These are phyloP conservation scores for Citrullus amarus DNA, from an alignment of 306 rosid species.

Conservation along the genomic window DNA sequence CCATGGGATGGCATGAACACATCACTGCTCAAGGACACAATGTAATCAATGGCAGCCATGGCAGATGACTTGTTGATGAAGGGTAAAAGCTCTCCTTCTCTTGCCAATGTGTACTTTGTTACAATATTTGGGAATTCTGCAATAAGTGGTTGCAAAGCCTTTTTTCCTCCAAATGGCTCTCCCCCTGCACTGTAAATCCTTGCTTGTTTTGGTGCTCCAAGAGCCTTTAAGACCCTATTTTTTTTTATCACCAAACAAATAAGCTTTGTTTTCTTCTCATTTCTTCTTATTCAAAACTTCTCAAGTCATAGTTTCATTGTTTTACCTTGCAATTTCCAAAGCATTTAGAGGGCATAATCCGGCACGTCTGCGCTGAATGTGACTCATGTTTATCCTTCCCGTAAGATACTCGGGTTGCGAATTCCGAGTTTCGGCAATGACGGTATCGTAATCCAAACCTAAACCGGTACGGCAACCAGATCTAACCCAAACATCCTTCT, in stretches of 20 bases:
- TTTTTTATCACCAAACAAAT: not conserved
- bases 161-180: slow-evolving; percentile 32
- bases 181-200: slow-evolving; percentile 44
- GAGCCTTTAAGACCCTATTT: slow-evolving; percentile 38
- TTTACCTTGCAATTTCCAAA: slow-evolving; percentile 37
- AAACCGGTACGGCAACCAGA: slow-evolving; percentile 50
- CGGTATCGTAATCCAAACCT: slow-evolving; percentile 26
- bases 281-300: not conserved
- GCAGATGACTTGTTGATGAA: slow-evolving; percentile 35
- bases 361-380: slow-evolving; percentile 21
- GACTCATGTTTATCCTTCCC: slow-evolving; percentile 29
- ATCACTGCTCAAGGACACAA: slow-evolving; percentile 38
- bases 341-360: slow-evolving; percentile 47
- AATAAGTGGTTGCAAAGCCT: slow-evolving; percentile 34
- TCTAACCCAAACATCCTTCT: slow-evolving; percentile 52
- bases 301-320: not conserved
- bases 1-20: slow-evolving; percentile 44
- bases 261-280: not conserved
- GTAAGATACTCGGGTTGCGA: slow-evolving; percentile 40
- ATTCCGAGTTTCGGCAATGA: slow-evolving; percentile 17
- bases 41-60: slow-evolving; percentile 49
- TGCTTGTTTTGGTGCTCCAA: slow-evolving; percentile 34
- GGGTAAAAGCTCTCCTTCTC: slow-evolving; percentile 32
- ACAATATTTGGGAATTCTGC: slow-evolving; percentile 37
- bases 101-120: slow-evolving; percentile 33